phyloP scores from a whole-genome alignment of 1,284 basidiomycete species.

The Porodaedalea pini region DNA sequence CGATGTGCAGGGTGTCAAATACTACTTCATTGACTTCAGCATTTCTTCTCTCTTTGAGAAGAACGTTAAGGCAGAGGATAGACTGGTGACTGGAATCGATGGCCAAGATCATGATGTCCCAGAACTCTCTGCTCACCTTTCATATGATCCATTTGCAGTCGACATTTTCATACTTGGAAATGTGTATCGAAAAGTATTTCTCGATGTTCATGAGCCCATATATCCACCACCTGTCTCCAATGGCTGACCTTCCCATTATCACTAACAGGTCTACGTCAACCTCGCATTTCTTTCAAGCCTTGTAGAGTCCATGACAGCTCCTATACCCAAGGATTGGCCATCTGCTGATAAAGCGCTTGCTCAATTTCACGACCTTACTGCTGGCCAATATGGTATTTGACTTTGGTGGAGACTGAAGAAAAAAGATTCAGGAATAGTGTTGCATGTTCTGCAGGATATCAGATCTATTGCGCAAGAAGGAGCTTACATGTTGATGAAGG shows the following conservation, averaged over 20 bases:
- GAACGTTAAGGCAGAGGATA: not conserved
- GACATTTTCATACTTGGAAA: slow-evolving; percentile 20
- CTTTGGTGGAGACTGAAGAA: slow-evolving; percentile 16
- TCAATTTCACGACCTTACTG: not conserved
- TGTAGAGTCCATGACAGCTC: slow-evolving; percentile 23
- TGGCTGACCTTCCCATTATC: not conserved
- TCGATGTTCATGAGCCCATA: not conserved
- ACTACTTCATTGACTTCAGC: slow-evolving; percentile 21
- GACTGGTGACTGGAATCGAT: slow-evolving; percentile 1
- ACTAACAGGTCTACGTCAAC: slow-evolving; percentile 22
- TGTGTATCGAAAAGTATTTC: not conserved
- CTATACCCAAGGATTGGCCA: slow-evolving; percentile 23
- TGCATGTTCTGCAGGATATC: too few species aligned
- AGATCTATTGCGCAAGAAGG: too few species aligned
- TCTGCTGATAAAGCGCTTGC: slow-evolving; percentile 19
- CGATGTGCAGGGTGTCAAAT: slow-evolving; percentile 10
- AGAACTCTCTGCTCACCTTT: not conserved
- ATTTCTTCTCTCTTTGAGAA: slow-evolving; percentile 2
- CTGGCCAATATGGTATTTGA: not conserved
- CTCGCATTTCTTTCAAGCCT: slow-evolving; percentile 26
- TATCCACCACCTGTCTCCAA: not conserved
- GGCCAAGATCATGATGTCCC: slow-evolving; percentile 11
- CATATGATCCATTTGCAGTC: slow-evolving; percentile 11
- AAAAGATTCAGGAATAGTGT: too few species aligned
- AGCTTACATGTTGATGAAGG: too few species aligned